Evolutionary conservation across 2,329 filamentous ascomycete species (phyloP), one percentile per base, ranked within the genome.

Genomic region (Aquanectria penicillioides): DNA sequence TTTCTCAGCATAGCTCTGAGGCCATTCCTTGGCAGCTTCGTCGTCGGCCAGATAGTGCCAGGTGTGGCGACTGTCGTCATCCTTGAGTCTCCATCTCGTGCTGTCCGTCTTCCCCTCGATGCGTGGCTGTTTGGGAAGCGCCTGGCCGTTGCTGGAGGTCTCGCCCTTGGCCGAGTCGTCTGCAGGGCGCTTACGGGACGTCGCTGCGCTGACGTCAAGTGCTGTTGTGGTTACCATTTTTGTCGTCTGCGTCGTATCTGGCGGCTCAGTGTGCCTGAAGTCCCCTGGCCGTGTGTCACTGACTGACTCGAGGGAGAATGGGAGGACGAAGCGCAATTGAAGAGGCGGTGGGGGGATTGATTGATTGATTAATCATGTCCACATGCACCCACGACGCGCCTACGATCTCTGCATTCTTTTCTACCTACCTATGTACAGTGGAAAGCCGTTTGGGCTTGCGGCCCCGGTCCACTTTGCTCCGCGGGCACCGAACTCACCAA

Each of bases 21-120:
- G 93, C 94, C 94, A 97, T 56, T 86, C 79, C 67, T 90, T 81
- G 7, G 83, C 77, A 53, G 91, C 88, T 58, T 92, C 83, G 20
- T 88, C 84, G 51, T 95, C 89, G 9, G 86, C 86, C 3, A 99
- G 80, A 73, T 98, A 99, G 70, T 95, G 91, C 95, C 95, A 99
- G 47, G 92, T 97, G 69, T 97, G 93, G 53, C 91, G 85, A 44
- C 95, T 94, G 48, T 86, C 84, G 59, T 97, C 92, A 71, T 96
- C 90, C 61, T 87, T 85, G 73, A 98, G 78, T 61, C 95, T 86
- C 95, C 95, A 99, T 75, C 91, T 84, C 7, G 87, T 85, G 65
- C 86, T 86, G 76, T 99, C 94, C 5, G 93, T 97, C 71, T 85
- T 87, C 33, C 81, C 78, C 40, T 76, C 77, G 43, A 87, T 73